Conservation (phyloP, 345 rosid genomes). For the Bruguiera parviflora region DNA sequence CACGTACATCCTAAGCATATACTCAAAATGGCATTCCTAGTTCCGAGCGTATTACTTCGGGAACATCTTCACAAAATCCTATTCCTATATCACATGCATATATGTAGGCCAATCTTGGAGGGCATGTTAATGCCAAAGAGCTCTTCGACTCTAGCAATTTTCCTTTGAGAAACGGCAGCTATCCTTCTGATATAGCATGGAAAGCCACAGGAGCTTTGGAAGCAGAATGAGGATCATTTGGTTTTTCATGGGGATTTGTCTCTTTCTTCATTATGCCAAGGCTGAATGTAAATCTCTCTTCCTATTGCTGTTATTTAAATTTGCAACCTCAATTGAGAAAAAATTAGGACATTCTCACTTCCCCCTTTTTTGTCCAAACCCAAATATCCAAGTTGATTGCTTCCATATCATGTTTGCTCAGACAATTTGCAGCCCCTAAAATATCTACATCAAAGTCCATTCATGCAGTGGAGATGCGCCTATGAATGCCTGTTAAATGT, state of each 20-base stretch:
- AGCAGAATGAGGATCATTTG: not conserved
- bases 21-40: not conserved
- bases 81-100: not conserved
- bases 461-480: conserved; percentile 27
- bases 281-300: not conserved
- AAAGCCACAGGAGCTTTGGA: not conserved
- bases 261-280: not conserved
- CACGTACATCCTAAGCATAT: not conserved
- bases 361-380: no score
- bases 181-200: not conserved
- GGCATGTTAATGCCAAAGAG: no score
- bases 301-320: not conserved
- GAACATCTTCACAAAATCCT: not conserved
- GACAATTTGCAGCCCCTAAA: conserved; percentile 16
- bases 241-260: not conserved
- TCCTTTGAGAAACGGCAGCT: no score
- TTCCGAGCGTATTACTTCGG: not conserved
- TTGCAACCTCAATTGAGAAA: not conserved
- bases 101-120: not conserved
- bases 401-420: not conserved
- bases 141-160: no score
- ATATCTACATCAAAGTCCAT: conserved; percentile 26
- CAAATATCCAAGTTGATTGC: no score
- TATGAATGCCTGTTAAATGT: conserved; percentile 33
- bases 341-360: not conserved